These are phyloP conservation scores for Pneumocystis canis DNA, from an alignment of 1,139 yeast genomes.

Conservation along the genomic window DNA sequence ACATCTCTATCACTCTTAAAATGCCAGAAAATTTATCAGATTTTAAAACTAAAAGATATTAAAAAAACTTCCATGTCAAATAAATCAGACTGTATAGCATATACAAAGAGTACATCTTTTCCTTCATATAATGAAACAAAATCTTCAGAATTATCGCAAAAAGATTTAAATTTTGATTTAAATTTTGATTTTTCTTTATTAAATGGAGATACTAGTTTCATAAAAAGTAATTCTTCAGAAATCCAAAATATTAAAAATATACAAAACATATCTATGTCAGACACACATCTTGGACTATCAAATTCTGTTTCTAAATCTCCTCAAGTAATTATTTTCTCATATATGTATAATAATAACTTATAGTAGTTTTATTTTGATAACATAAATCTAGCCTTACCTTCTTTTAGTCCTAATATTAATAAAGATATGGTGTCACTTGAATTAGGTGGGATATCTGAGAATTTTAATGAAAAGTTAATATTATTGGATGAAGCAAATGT, in stretches of 20 bases:
- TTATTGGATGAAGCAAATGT: background rate
- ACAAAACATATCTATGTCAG: background rate
- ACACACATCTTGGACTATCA: background rate
- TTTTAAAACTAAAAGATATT: background rate
- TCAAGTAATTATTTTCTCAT: background rate
- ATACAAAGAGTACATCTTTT: background rate
- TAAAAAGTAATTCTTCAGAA: background rate
- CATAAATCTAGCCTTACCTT: background rate
- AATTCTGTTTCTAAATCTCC: background rate
- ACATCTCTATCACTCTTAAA: background rate
- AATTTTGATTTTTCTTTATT: background rate
- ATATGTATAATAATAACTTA: background rate
- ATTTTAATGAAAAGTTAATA: background rate
- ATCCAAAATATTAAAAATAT: background rate
- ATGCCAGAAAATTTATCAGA: background rate
- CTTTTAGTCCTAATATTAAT: background rate
- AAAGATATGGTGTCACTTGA: background rate
- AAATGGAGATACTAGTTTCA: background rate
- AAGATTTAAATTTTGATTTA: background rate
- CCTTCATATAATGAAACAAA: background rate
- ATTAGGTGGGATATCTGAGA: no score
- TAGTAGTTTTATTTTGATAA: background rate
- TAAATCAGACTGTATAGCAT: background rate
- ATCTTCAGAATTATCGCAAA: background rate
- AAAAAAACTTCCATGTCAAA: background rate